Evolutionary conservation across 257 asterid genomes (phyloP).

Genomic region (Nicotiana obtusifolia): DNA sequence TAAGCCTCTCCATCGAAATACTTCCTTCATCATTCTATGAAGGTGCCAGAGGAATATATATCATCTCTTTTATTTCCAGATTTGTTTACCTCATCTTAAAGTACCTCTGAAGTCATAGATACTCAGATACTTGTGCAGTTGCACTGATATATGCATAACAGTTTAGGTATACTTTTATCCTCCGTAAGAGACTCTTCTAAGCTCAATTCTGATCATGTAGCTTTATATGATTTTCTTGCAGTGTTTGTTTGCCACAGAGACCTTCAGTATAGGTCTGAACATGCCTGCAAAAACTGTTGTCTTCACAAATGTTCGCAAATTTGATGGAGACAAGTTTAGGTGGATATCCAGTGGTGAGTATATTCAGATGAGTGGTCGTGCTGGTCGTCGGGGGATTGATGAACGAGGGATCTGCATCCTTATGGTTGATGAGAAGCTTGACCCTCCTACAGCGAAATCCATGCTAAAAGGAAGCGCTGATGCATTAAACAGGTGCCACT

Average conservation of each 20-base stretch:
- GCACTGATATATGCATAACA: not conserved
- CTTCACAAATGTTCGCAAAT: slow-evolving; percentile 93
- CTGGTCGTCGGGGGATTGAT: slow-evolving; percentile 99
- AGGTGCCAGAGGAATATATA: not conserved
- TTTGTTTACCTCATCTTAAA: not conserved
- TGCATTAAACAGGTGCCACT: slow-evolving; percentile 73
- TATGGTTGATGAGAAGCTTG: slow-evolving; percentile 97
- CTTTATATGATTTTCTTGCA: slow-evolving; percentile 29
- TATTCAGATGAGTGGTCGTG: slow-evolving; percentile 99
- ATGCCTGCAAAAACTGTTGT: slow-evolving; percentile 99
- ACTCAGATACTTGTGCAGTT: not conserved
- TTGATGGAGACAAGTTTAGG: slow-evolving; percentile 94
- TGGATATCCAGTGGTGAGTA: slow-evolving; percentile 98
- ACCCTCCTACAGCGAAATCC: slow-evolving; percentile 82
- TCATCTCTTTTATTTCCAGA: not conserved
- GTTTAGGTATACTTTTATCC: not conserved
- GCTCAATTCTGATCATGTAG: not conserved
- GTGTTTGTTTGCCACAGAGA: slow-evolving; percentile 99
- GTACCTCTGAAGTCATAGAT: not conserved
- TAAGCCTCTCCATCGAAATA: not conserved
- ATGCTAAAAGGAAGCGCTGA: slow-evolving; percentile 98
- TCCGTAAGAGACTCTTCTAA: not conserved
- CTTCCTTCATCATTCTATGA: not conserved
- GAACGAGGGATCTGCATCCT: slow-evolving; percentile 98
- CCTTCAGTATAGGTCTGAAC: slow-evolving; percentile 97